Base-by-base conservation (phyloP, 2,329 filamentous ascomycete species). In the Amphichorda felina region DNA sequence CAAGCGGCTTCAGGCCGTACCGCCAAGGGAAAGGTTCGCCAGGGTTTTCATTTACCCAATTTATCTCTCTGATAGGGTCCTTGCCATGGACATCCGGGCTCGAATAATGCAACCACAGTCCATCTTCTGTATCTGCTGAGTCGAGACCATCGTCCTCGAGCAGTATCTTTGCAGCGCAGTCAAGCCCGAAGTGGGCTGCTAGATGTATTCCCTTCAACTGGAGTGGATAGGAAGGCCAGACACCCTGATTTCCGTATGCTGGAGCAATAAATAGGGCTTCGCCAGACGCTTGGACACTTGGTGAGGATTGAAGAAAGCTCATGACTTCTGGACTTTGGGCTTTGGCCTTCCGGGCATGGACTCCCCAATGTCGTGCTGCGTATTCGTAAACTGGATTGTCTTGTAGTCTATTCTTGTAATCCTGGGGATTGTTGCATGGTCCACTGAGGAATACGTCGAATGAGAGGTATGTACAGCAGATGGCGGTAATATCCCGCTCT, bases 401-500 rank as follows among this genome's bases (percentile, higher is more conserved):
- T n/a, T n/a, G n/a, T 10, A 38, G 17, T n/a, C 22, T 17, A 18
- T 34, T 17, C 4, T 29, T 14, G 15, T 16, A 34, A 9, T 22
- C 16, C 4, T 15, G 9, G 8, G 7, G 6, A 13, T 18, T 33
- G 9, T 4, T 7, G n/a, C 30, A 37, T n/a, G 16, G 21, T 6
- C 35, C 30, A 10, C n/a, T 30, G 11, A 5, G 11, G 9, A 34
- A 61, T 56, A 0, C 8, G 21, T 19, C 46, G 16, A 57, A 57
- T 8, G 49, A 57, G 4, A 64, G 44, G 33, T 64, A 63, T 1
- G 50, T 51, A 4, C 56, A 22, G 39, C 59, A 66, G 4, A 39
- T 45, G 5, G 27, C 35, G 1, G 46, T 35, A 8, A 65, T 50
- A 3, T 52, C 16, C 0, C 2, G 10, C 8, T 60, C 38, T 0